Conservation (phyloP, 257 asterid species). For the Sherardia arvensis region DNA sequence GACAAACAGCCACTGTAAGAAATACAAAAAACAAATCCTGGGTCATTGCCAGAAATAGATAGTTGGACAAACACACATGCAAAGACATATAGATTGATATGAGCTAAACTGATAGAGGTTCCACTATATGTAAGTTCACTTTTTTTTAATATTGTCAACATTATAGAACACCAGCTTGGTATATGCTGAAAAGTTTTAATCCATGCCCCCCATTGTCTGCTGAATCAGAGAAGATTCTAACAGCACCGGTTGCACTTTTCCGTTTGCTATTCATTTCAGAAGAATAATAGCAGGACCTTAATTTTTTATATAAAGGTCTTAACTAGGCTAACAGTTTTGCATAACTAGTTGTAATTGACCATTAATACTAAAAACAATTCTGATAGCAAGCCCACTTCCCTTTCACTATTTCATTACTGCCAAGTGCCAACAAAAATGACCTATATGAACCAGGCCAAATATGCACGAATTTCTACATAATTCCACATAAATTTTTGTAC, state of each 20-base stretch:
- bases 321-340: too few relatives aligned
- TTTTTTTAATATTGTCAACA: background rate
- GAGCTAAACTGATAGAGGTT: background rate
- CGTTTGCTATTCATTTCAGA: background rate
- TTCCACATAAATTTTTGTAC: background rate
- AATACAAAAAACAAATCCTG: constrained; percentile 14
- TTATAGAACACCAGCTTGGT: background rate
- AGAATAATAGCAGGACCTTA: background rate
- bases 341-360: background rate
- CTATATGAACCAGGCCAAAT: too few relatives aligned
- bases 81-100: background rate
- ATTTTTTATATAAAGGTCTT: background rate
- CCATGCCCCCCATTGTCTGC: background rate
- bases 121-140: background rate
- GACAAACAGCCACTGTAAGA: constrained; percentile 77
- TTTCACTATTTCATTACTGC: background rate
- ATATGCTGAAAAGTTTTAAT: background rate
- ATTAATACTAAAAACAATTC: background rate
- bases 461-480: too few relatives aligned
- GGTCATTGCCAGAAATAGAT: background rate
- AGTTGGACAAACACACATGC: constrained; percentile 1
- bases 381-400: background rate
- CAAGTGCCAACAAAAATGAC: too few relatives aligned
- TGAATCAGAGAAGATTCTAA: background rate
- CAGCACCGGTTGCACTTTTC: background rate